These are phyloP conservation scores for Lolium multiflorum DNA, from an alignment of 176 grass and related monocot species.

Conservation along the genomic window DNA sequence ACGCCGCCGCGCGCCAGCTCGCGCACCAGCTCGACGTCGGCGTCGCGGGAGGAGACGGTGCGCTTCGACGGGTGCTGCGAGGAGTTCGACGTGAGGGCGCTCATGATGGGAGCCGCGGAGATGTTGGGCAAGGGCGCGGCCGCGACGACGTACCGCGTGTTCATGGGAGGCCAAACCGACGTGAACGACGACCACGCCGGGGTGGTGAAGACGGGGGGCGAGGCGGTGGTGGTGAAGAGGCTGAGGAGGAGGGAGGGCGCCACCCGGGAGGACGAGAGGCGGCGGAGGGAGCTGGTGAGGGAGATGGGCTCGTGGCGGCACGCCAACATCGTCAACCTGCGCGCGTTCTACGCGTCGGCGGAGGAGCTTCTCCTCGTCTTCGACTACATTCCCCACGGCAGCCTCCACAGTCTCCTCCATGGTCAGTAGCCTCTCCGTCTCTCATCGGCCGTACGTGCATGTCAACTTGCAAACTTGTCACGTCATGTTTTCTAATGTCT, in stretches of 20 bases:
- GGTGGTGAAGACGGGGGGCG: slow-evolving; percentile 50
- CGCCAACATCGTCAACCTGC: slow-evolving; percentile 68
- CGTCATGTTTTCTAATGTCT: slow-evolving; percentile 15
- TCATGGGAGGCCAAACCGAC: slow-evolving; percentile 49
- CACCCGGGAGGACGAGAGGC: slow-evolving; percentile 49
- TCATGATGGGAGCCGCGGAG: slow-evolving; percentile 91
- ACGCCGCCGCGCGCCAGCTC: slow-evolving; percentile 13
- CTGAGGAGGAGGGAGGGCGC: slow-evolving; percentile 52
- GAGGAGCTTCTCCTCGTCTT: slow-evolving; percentile 90
- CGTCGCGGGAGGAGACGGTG: slow-evolving; percentile 60
- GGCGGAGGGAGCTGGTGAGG: slow-evolving; percentile 52
- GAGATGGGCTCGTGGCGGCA: slow-evolving; percentile 89
- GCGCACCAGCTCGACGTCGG: slow-evolving; percentile 18
- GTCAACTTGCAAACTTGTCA: background rate
- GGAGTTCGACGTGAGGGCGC: slow-evolving; percentile 66
- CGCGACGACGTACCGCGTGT: slow-evolving; percentile 83
- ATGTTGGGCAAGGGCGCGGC: slow-evolving; percentile 83
- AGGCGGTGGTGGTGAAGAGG: slow-evolving; percentile 71
- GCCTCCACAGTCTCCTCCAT: slow-evolving; percentile 74
- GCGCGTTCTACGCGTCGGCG: slow-evolving; percentile 61
- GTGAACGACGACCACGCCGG: background rate
- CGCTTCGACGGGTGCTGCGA: slow-evolving; percentile 72
- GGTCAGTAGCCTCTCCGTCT: slow-evolving; percentile 35
- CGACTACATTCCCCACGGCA: slow-evolving; percentile 77
- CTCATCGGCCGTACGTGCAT: background rate